A percentile compares a stretch with the other conserved stretches of the same genome.
Conservation (phyloP, 2,329 filamentous ascomycete genomes). For the Diaporthe ampelina region DNA sequence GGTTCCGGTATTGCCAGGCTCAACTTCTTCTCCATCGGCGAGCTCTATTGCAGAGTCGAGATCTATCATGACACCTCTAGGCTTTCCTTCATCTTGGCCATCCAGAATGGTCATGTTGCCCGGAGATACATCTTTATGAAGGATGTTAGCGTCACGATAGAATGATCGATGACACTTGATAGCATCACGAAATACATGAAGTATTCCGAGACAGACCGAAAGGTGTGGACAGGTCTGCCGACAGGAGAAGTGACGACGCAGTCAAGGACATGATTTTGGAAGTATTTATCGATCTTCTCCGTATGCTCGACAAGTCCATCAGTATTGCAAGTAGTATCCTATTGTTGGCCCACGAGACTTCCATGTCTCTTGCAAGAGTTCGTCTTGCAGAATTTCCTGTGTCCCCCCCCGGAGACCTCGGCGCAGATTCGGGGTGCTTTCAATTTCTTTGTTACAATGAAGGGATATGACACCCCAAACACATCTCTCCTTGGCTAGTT, state of each 20-base stretch:
- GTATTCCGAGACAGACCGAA: conserved; percentile 46
- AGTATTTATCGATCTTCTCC: conserved; percentile 1
- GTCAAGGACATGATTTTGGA: background rate
- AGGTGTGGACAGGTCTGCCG: conserved; percentile 10
- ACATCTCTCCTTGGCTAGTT: conserved; percentile 47
- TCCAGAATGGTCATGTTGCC: conserved; percentile 18
- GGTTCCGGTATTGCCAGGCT: conserved; percentile 6
- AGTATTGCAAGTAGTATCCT: background rate
- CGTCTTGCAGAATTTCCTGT: background rate
- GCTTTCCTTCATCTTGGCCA: background rate
- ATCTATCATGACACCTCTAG: background rate
- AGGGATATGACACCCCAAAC: conserved; percentile 45
- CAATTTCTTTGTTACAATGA: conserved; percentile 11
- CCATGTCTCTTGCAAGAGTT: background rate
- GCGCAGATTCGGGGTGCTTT: background rate
- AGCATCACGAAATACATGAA: conserved; percentile 40
- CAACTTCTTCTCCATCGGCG: background rate
- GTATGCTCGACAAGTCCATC: background rate
- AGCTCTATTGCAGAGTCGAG: conserved; percentile 15
- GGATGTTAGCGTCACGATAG: background rate
- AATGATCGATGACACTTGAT: conserved; percentile 17
- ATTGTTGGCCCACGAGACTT: background rate
- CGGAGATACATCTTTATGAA: conserved; percentile 7
- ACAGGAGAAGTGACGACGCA: conserved; percentile 7
- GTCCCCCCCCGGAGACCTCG: conserved; percentile 3